Conservation (phyloP, 2,329 filamentous ascomycete genomes). For the Ophiognomonia clavigignenti-juglandacearum region DNA sequence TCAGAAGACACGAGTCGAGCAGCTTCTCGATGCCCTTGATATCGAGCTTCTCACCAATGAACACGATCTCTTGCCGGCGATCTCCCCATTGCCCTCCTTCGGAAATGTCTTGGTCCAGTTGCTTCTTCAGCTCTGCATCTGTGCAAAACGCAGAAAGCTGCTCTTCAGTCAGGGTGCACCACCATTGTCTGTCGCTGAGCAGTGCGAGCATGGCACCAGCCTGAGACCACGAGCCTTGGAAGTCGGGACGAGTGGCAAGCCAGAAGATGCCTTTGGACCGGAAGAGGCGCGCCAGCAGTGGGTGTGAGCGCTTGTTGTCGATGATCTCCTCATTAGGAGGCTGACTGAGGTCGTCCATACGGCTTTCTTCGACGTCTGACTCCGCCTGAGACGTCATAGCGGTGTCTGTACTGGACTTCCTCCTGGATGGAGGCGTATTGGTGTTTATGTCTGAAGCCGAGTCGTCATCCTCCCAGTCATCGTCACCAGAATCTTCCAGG, state of each 20-base stretch:
- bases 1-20: constrained; percentile 58
- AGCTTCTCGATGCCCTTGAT: constrained; percentile 41
- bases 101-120: constrained; percentile 44
- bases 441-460: constrained; percentile 22
- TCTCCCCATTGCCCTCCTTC: constrained; percentile 63
- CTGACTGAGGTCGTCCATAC: constrained; percentile 24
- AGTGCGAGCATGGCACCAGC: constrained; percentile 61
- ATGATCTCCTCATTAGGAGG: constrained; percentile 42
- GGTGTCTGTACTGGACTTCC: constrained; percentile 22
- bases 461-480: constrained; percentile 29
- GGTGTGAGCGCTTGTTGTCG: constrained; percentile 49
- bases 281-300: constrained; percentile 50
- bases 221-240: constrained; percentile 57
- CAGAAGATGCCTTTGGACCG: constrained; percentile 60
- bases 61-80: constrained; percentile 66
- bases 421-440: constrained; percentile 8
- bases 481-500: constrained; percentile 2
- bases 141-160: constrained; percentile 39
- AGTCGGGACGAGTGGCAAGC: constrained; percentile 51
- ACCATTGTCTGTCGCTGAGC: constrained; percentile 51
- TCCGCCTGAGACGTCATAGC: constrained; percentile 8
- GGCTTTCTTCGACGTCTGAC: constrained; percentile 1
- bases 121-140: constrained; percentile 40
- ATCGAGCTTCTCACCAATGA: constrained; percentile 65
- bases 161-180: constrained; percentile 49